These are phyloP conservation scores for Aspergillus quadricinctus DNA, from an alignment of 2,329 filamentous ascomycete genomes.

Conservation along the genomic window DNA sequence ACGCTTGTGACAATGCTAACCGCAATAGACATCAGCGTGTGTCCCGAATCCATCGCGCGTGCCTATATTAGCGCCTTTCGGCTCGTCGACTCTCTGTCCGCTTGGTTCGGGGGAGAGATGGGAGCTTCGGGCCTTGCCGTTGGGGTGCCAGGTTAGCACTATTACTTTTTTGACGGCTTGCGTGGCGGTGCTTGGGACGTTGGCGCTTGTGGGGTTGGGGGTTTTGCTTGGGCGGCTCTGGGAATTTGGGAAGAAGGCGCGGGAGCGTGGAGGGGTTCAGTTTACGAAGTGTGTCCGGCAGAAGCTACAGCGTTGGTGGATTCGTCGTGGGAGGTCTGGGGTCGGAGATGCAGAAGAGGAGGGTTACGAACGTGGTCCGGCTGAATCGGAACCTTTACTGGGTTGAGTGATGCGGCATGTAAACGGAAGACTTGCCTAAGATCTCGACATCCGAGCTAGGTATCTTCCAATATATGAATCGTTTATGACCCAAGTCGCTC, in stretches of 20 bases:
- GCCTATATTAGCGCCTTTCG: conserved; percentile 36
- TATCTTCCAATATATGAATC: not conserved
- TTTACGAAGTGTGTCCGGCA: not conserved
- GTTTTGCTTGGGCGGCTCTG: conserved; percentile 9
- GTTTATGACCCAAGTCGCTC: not conserved
- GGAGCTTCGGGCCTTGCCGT: conserved; percentile 37
- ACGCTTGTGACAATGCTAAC: not conserved
- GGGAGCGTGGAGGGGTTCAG: not conserved
- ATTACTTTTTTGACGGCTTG: conserved; percentile 35
- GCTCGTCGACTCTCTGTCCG: conserved; percentile 34
- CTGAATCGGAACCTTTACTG: conserved; percentile 26
- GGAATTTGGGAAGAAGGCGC: conserved; percentile 5
- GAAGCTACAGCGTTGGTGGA: not conserved
- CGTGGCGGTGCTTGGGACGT: conserved; percentile 27
- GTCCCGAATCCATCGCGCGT: conserved; percentile 34
- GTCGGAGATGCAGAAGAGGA: not conserved
- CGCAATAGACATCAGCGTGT: conserved; percentile 34
- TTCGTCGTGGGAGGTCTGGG: not conserved
- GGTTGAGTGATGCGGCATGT: conserved; percentile 3
- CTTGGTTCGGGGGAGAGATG: conserved; percentile 38
- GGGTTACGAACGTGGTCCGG: conserved; percentile 4
- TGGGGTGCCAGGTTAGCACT: conserved; percentile 40
- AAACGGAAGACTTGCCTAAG: not conserved
- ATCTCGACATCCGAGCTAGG: not conserved
- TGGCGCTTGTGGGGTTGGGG: conserved; percentile 19